Conservation (phyloP, 176 grass and related monocot species). For the Secale cereale region DNA sequence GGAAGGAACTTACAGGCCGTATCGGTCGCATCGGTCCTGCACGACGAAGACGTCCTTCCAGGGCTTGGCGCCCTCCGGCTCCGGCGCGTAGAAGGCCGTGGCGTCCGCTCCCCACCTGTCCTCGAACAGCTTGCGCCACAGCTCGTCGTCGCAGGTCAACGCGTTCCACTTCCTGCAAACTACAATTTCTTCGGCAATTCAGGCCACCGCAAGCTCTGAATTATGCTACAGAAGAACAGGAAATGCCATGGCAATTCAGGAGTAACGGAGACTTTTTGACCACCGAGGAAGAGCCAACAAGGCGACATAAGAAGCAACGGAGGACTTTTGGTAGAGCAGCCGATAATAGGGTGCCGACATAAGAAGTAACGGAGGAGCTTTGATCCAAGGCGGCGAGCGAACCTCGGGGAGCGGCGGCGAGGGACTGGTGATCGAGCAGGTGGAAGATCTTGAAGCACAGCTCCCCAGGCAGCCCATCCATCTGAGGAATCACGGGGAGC, state of each 20-base stretch:
- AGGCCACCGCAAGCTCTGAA: not conserved
- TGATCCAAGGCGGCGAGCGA: not conserved
- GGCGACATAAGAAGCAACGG: not conserved
- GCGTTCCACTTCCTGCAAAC: constrained; percentile 82
- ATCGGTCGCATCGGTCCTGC: constrained; percentile 80
- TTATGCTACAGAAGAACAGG: not conserved
- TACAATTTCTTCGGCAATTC: not conserved
- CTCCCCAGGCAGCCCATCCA: constrained; percentile 60
- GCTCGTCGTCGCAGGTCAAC: constrained; percentile 65
- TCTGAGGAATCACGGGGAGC: constrained; percentile 2
- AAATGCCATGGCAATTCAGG: not conserved
- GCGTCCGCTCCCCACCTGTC: constrained; percentile 62
- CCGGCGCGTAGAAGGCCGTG: constrained; percentile 65
- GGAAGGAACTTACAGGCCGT: constrained; percentile 63
- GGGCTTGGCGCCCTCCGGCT: constrained; percentile 42
- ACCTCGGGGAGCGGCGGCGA: constrained; percentile 76
- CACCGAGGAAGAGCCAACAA: too few relatives aligned
- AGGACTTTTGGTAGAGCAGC: not conserved
- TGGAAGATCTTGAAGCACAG: constrained; percentile 78
- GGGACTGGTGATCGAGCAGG: constrained; percentile 59
- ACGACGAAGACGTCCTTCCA: constrained; percentile 86
- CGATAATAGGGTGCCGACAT: too few relatives aligned
- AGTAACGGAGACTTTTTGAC: too few relatives aligned
- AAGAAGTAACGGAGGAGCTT: not conserved
- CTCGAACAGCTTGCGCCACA: constrained; percentile 73